phyloP scores from a whole-genome alignment of 2,329 filamentous ascomycete species.

The Fusarium sp. region DNA sequence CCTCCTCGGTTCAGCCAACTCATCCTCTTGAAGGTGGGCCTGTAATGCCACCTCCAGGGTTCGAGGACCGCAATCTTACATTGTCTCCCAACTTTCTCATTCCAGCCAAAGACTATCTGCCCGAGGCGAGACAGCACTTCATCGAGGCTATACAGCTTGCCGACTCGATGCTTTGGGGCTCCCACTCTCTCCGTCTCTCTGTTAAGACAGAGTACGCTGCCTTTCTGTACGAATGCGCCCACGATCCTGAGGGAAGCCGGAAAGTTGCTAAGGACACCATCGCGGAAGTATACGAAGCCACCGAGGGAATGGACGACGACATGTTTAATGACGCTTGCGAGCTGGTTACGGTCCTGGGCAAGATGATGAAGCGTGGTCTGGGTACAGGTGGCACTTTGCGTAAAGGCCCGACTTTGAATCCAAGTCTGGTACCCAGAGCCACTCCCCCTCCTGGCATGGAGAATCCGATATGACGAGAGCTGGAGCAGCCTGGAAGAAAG shows the following conservation, averaged over 20 bases:
- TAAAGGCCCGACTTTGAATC: slow-evolving; percentile 47
- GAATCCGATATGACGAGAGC: slow-evolving; percentile 53
- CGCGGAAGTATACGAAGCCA: slow-evolving; percentile 88
- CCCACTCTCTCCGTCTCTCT: slow-evolving; percentile 87
- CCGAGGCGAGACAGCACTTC: slow-evolving; percentile 84
- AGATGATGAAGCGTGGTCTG: slow-evolving; percentile 84
- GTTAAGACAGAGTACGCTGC: slow-evolving; percentile 93
- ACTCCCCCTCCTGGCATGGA: slow-evolving; percentile 55
- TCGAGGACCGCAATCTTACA: slow-evolving; percentile 54
- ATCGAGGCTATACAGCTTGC: slow-evolving; percentile 79
- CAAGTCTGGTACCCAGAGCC: slow-evolving; percentile 26
- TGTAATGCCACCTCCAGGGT: slow-evolving; percentile 67
- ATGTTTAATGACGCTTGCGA: slow-evolving; percentile 94
- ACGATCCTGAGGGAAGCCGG: slow-evolving; percentile 81
- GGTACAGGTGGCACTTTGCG: slow-evolving; percentile 51
- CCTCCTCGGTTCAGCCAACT: slow-evolving; percentile 60
- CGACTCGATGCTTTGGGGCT: slow-evolving; percentile 81
- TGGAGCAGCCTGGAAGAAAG: slow-evolving; percentile 4
- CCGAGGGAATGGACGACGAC: slow-evolving; percentile 93
- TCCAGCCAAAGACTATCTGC: slow-evolving; percentile 82
- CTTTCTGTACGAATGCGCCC: slow-evolving; percentile 92
- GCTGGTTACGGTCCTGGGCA: slow-evolving; percentile 84
- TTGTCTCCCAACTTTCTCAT: slow-evolving; percentile 79
- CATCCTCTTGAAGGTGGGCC: slow-evolving; percentile 68
- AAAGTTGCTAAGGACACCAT: slow-evolving; percentile 84